Base-by-base conservation (phyloP, 306 rosid genomes). In the Abrus precatorius region DNA sequence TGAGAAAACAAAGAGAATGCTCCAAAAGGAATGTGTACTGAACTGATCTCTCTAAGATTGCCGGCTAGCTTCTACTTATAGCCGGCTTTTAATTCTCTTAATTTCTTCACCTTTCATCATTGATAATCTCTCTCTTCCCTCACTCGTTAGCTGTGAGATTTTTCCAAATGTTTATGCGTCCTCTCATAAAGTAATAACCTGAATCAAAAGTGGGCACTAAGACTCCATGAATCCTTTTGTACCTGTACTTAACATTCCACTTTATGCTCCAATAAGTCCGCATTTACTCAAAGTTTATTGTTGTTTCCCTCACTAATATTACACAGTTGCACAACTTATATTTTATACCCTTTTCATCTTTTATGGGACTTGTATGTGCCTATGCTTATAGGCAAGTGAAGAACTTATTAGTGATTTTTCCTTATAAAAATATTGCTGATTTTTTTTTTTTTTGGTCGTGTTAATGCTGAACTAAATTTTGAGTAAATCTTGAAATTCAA, bases 41-140 rank as follows among this genome's bases (percentile, higher is more conserved):
- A 48, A 38, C 74, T 64, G 44, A 77, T 65, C 65, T 38, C 74
- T 50, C 72, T 14, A 28, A 38, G 74, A 61, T 38, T 77, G 81
- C 81, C 81, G 81, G 45, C 81, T 54, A 77, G 10, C 29, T 62
- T 33, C 38, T 36, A 52, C n/a, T 33, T 30, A 49, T 71, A 9
- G 69, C 78, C 78, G 69, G 68, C 78, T 68, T 41, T 43, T 12
- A 14, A 33, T 61, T 60, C 60, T 47, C 53, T 52, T 4, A 60
- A 75, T 48, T 7, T 63, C 5, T 6, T 28, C 72, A 49, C 20
- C 60, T 50, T 74, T 44, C 1, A 6, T 5, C 44, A 32, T 69
- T 41, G 50, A 8, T 34, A 20, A 50, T 33, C 14, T 20, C 9
- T 49, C 33, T 11, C 9, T 45, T 45, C 49, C 10, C 49, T 8